Base-by-base conservation (phyloP, 192 early-diverging fungal genomes). In the Funneliformis mosseae region DNA sequence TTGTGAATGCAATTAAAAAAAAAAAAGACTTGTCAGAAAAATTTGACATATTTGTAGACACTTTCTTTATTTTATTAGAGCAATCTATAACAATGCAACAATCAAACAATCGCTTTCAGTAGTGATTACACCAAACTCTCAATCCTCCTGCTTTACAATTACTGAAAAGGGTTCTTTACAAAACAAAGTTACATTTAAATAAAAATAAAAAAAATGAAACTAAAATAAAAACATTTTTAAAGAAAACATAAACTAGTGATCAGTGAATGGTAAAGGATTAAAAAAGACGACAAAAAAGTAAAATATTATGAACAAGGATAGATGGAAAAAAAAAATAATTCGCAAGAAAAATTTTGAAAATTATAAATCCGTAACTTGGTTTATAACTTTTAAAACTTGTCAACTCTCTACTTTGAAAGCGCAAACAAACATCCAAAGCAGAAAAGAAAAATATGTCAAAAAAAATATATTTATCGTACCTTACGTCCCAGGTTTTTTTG, bases 401-500 rank as follows among this genome's bases (percentile, higher is more conserved):
- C 23, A 66, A 25, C 23, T 33, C 23, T 33, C 63, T 66, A 66
- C 63, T 66, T 66, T 66, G 38, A 68, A 45, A 41, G 23, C 27
- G 21, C n/a, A 70, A 25, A 16, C 23, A 79, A 69, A 16, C 62
- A 23, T 27, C 11, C 21, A 60, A 5, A 71, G 21, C 63, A 50
- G 67, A 78, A 69, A 41, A 14, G 28, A 25, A 59, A 63, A n/a
- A 33, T n/a, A 16, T 25, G 18, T 77, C 62, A 41, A 63, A 46
- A 41, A 43, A 33, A 60, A 33, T 42, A n/a, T 64, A 42, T 61
- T 60, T 41, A 39, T 45, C 45, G 33, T 73, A 41, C 71, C 45
- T 73, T 43, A 73, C 41, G 39, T 73, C 41, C 45, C 71, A 41
- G 45, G 45, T 63, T 28, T 43, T 66, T 66, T 66, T 23, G 27